Base-by-base conservation (phyloP, 208 protist genomes). In the Trypanosoma theileri region DNA sequence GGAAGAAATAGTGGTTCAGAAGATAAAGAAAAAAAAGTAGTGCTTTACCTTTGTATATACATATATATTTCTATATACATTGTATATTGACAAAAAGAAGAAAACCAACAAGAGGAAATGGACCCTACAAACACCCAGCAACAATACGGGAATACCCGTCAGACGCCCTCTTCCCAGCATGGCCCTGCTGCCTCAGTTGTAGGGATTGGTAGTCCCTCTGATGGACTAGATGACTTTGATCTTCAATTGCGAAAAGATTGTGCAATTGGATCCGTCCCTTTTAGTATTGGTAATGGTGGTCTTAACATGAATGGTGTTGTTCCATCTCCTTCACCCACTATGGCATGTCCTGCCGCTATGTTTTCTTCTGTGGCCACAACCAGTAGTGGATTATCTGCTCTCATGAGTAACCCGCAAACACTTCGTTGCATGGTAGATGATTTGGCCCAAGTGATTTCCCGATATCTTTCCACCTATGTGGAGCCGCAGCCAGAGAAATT, bases 141-240 rank as follows among this genome's bases (percentile, higher is more conserved):
- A 22, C 59, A 59, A 31, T 48, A 66, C 24, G 52, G 68, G n/a
- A 66, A 46, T 58, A 65, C 54, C 28, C 53, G 55, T 19, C 62
- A 75, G 3, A 66, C 70, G 14, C 63, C 70, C 22, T 41, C 57
- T 1, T 28, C 46, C 31, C 55, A 54, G 41, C 63, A 59, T 11
- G 65, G 28, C 17, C 13, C 63, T 21, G 45, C 52, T 31, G 50
- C 13, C 12, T 17, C 42, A 45, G 13, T 19, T 12, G 6, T 35
- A 35, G 28, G 28, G 6, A 35, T 35, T 44, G 63, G 26, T 57
- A 44, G 17, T 22, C 22, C 68, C 19, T 75, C 70, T n/a, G 70
- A 70, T 13, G 70, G 70, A 16, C 40, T 75, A 55, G 70, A 75
- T 35, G 56, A 65, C 45, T 75, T 75, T 57, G 70, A 75, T 48